phyloP scores from a whole-genome alignment of 495 filamentous ascomycete species.

The Daldinia vernicosa region DNA sequence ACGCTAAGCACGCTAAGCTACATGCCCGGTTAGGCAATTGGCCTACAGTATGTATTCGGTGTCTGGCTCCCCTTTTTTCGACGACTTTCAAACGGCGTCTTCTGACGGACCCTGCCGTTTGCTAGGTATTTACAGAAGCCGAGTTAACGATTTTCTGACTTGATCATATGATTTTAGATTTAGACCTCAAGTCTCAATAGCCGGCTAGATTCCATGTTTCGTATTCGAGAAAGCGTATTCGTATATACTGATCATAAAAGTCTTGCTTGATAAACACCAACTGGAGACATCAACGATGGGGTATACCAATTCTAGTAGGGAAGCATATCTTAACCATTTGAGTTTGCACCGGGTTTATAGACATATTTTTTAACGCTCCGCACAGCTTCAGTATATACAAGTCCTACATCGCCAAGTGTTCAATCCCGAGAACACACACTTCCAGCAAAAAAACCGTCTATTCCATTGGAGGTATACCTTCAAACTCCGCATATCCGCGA shows the following conservation, averaged over 20 bases:
- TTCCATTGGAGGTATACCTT: conserved; percentile 41
- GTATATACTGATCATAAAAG: no score
- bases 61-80: conserved; percentile 11
- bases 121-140: conserved; percentile 23
- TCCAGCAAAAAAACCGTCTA: conserved; percentile 19
- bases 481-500: conserved; percentile 73
- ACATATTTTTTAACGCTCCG: conserved; percentile 24
- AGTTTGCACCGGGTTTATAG: conserved; percentile 2
- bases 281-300: neutral
- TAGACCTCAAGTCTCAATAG: neutral
- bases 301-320: neutral
- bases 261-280: no score
- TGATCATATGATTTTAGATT: neutral
- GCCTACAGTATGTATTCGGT: conserved; percentile 19
- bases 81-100: conserved; percentile 27
- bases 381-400: conserved; percentile 29
- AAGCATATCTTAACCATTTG: neutral
- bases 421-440: conserved; percentile 20
- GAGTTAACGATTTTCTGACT: neutral
- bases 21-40: conserved; percentile 2
- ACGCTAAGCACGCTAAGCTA: neutral
- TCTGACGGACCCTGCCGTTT: conserved; percentile 27
- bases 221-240: neutral
- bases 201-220: neutral
- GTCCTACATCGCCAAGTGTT: conserved; percentile 23